Percentiles rank a stretch among this genome's conserved stretches.
Evolutionary conservation across 2,329 filamentous ascomycete genomes (phyloP).

Genomic region (Aspergillus awamori): DNA sequence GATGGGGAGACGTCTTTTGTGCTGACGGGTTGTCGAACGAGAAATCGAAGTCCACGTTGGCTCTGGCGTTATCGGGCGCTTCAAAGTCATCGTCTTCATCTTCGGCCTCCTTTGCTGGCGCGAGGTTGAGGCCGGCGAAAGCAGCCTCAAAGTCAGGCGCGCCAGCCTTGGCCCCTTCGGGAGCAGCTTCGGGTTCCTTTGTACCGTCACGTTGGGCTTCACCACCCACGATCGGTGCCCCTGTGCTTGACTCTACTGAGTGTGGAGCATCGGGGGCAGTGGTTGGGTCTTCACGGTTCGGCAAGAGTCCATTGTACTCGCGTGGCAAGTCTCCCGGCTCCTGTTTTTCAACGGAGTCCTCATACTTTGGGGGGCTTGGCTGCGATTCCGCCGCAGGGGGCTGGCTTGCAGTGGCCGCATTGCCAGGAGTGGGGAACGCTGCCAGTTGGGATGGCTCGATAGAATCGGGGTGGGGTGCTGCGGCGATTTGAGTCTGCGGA

Average conservation of each 20-base stretch:
- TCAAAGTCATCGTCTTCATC: conserved; percentile 62
- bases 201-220: conserved; percentile 32
- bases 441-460: conserved; percentile 43
- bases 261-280: conserved; percentile 42
- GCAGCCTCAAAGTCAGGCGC: conserved; percentile 51
- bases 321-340: conserved; percentile 35
- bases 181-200: conserved; percentile 11
- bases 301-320: conserved; percentile 45
- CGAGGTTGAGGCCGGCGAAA: conserved; percentile 49
- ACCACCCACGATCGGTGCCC: conserved; percentile 41
- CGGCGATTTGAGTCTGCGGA: conserved; percentile 31
- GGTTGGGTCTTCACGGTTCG: conserved; percentile 45
- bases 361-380: conserved; percentile 55
- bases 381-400: conserved; percentile 60
- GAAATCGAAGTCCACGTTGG: conserved; percentile 48
- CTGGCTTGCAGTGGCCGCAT: conserved; percentile 38
- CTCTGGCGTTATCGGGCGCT: conserved; percentile 33
- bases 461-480: conserved; percentile 32
- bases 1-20: conserved; percentile 27
- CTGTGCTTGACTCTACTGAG: conserved; percentile 40
- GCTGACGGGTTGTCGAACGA: conserved; percentile 48
- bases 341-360: conserved; percentile 28
- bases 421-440: conserved; percentile 45
- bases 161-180: conserved; percentile 33
- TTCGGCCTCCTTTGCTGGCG: conserved; percentile 49